Base-by-base conservation (phyloP, 352 stramenopile genomes). In the Blastocystis sp. region DNA sequence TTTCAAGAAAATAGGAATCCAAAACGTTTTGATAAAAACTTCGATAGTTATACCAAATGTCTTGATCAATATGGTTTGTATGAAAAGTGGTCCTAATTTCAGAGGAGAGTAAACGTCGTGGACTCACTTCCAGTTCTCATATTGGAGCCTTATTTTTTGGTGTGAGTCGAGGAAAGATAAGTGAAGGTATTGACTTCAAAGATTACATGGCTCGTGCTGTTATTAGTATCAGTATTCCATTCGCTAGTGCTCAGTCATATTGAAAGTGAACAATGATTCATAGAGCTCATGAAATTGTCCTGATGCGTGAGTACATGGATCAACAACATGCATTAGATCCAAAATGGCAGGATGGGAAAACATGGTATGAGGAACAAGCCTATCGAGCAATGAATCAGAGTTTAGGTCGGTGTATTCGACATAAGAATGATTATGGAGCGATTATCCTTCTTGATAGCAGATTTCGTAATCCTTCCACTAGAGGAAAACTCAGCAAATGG, bases 101-200 rank as follows among this genome's bases (percentile, higher is more conserved):
- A 75, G 61, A 86, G n/a, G 32, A 71, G 14, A 35, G 51, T n/a
- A 57, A 42, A 49, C 19, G 66, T 27, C 37, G 32, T 6, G 75
- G 57, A 54, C 32, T 69, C 7, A 16, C 32, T 14, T 32, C 42
- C 27, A 39, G 35, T 32, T 9, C 21, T 0, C 21, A 65, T 32
- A 93, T 92, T 27, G 96, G 96, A 21, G 95, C 94, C 5, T 92
- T 98, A 5, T 94, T 99, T 86, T 97, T 99, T 88, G 96, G 95
- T 32, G 96, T 99, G 5, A 99, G 96, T 88, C 92, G 96, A 35
- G 97, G 96, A 89, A 99, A 99, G 89, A 96, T 98, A 16, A 97
- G 92, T 63, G 97, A 99, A 91, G 96, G 96, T 6, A 97, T 98
- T 69, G 96, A 99, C 89, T 99, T 99, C 89, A 94, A 92, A 0